Conservation (phyloP, 2,329 filamentous ascomycete species). For the Botrytis squamosa region DNA sequence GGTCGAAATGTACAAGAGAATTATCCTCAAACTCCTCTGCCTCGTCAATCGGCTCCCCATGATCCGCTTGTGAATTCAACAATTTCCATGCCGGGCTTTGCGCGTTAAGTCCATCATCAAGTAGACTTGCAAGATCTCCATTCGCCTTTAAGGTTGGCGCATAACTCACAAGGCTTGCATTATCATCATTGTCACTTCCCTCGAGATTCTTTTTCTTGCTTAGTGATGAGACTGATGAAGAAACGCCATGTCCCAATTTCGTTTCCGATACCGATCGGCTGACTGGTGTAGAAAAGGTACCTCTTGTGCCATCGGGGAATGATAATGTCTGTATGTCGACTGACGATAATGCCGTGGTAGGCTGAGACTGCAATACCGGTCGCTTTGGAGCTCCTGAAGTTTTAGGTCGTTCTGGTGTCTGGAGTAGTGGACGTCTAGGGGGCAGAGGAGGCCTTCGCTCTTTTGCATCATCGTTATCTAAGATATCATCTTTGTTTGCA, state of each 20-base stretch:
- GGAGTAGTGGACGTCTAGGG: conserved; percentile 44
- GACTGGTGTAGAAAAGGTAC: conserved; percentile 55
- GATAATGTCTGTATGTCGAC: conserved; percentile 77
- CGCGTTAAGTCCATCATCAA: conserved; percentile 67
- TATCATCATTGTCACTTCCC: conserved; percentile 51
- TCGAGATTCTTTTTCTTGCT: conserved; percentile 38
- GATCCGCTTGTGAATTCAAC: conserved; percentile 60
- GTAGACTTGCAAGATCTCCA: conserved; percentile 78
- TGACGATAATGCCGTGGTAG: conserved; percentile 82
- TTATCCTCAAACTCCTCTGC: conserved; percentile 48
- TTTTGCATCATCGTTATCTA: conserved; percentile 34
- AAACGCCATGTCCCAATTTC: conserved; percentile 30
- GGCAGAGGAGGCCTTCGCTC: conserved; percentile 46
- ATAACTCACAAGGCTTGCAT: conserved; percentile 50
- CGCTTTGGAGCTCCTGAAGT: conserved; percentile 29
- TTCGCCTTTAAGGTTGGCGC: conserved; percentile 49
- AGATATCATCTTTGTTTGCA: conserved; percentile 6
- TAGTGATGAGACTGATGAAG: conserved; percentile 31
- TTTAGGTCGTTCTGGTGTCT: conserved; percentile 25
- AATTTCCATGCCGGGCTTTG: conserved; percentile 68
- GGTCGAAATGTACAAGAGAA: conserved; percentile 64
- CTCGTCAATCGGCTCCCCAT: conserved; percentile 59
- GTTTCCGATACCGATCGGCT: conserved; percentile 37
- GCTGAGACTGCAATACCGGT: conserved; percentile 54
- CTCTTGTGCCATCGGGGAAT: conserved; percentile 66